These are phyloP conservation scores for Striga asiatica DNA, from an alignment of 257 asterid species.

Conservation along the genomic window DNA sequence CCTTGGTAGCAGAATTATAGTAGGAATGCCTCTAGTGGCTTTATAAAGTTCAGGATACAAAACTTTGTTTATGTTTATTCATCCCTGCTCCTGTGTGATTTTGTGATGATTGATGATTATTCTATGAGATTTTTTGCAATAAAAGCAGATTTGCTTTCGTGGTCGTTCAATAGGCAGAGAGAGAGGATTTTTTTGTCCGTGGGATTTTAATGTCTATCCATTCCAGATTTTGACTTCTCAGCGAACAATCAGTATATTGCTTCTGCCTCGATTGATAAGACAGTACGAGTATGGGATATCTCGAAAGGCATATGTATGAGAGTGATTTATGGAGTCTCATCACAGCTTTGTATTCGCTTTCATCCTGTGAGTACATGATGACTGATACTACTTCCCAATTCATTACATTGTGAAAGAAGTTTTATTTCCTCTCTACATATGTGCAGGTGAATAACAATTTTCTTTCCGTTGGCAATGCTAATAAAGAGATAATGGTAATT, in stretches of 20 bases:
- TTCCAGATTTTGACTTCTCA: conserved; percentile 96
- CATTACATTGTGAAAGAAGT: conserved; percentile 5
- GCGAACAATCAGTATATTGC: conserved; percentile 91
- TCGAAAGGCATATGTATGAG: conserved; percentile 87
- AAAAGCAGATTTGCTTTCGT: neutral
- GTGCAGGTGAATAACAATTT: conserved; percentile 91
- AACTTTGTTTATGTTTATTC: neutral
- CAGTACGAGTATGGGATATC: conserved; percentile 94
- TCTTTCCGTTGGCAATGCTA: conserved; percentile 86
- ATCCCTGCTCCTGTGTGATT: neutral
- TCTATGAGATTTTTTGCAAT: neutral
- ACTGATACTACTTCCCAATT: neutral
- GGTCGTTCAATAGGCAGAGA: no score
- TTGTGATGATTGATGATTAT: neutral
- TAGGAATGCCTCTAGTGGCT: neutral
- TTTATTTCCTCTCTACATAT: conserved; percentile 11
- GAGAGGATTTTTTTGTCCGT: conserved; percentile 7
- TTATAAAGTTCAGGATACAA: neutral
- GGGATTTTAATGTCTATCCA: conserved; percentile 13
- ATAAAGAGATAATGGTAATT: conserved; percentile 79
- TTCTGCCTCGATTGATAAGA: conserved; percentile 85
- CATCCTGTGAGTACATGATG: conserved; percentile 69
- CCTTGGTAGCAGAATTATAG: neutral
- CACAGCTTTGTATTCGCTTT: conserved; percentile 91
- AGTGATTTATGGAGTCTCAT: conserved; percentile 80